Conservation (phyloP, 768 basidiomycete genomes). For the Tephrocybe rancida region DNA sequence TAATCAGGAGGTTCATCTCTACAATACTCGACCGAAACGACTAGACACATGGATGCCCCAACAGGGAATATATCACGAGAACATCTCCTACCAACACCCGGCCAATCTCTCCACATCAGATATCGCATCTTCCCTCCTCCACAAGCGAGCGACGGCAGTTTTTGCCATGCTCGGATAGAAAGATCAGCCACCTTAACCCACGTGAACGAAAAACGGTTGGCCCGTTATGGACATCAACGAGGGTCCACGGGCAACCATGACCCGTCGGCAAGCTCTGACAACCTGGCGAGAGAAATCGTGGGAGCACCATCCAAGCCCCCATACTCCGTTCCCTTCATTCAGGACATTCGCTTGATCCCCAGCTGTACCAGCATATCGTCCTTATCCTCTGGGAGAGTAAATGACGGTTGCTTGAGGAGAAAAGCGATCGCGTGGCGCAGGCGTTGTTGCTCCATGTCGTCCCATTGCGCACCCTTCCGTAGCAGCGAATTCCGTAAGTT, state of each 20-base stretch:
- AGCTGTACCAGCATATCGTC: constrained; percentile 35
- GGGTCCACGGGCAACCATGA: not conserved
- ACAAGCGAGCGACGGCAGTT: constrained; percentile 31
- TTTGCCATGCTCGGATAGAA: constrained; percentile 33
- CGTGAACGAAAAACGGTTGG: constrained; percentile 22
- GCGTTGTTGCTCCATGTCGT: constrained; percentile 44
- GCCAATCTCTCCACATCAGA: constrained; percentile 45
- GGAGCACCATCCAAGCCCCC: too few relatives aligned
- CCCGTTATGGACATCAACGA: constrained; percentile 13
- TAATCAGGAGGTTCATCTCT: constrained; percentile 34
- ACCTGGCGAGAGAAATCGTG: constrained; percentile 6
- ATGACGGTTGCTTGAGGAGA: constrained; percentile 27
- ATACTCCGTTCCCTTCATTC: not conserved
- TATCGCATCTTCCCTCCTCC: constrained; percentile 19
- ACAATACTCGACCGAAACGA: constrained; percentile 25
- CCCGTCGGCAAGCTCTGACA: too few relatives aligned
- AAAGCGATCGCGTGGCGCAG: constrained; percentile 44
- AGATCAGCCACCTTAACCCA: constrained; percentile 17
- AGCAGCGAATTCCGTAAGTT: constrained; percentile 60
- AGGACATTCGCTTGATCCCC: not conserved
- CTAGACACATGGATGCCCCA: constrained; percentile 25
- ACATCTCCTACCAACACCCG: constrained; percentile 34
- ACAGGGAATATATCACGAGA: constrained; percentile 43
- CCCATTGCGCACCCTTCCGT: constrained; percentile 45
- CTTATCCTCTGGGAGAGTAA: constrained; percentile 17